These are phyloP conservation scores for Daldinia concentrica DNA, from an alignment of 495 filamentous ascomycete species.

Conservation along the genomic window DNA sequence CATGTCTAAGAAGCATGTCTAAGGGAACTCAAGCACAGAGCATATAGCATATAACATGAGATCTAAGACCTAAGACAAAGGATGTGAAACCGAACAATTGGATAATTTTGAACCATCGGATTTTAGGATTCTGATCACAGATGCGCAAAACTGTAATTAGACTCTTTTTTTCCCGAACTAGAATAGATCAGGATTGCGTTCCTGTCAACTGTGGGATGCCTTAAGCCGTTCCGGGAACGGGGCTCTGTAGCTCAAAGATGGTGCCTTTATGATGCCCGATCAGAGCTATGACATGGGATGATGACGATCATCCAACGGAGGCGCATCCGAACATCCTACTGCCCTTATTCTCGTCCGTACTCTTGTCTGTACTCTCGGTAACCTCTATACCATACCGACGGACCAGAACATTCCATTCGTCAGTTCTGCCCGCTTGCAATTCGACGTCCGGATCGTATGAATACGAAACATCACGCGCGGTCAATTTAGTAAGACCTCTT, in stretches of 20 bases:
- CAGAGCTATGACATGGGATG: constrained; percentile 26
- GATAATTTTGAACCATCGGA: constrained; percentile 22
- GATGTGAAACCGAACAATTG: constrained; percentile 19
- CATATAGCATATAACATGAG: not conserved
- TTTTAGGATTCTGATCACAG: constrained; percentile 22
- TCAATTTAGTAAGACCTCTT: constrained; percentile 22
- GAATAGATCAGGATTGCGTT: constrained; percentile 1
- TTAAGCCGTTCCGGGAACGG: constrained; percentile 28
- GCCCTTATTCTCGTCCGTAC: too few species aligned
- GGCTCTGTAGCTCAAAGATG: constrained; percentile 18
- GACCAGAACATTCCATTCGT: constrained; percentile 17
- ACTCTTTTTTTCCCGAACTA: constrained; percentile 9
- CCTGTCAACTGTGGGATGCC: constrained; percentile 5
- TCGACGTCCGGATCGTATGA: constrained; percentile 20
- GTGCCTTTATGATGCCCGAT: constrained; percentile 39
- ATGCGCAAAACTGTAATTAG: constrained; percentile 1
- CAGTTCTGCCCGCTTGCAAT: constrained; percentile 20
- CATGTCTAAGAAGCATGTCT: constrained; percentile 10
- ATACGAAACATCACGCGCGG: constrained; percentile 29
- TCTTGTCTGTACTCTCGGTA: not conserved
- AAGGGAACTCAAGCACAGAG: not conserved
- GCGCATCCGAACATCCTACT: constrained; percentile 18
- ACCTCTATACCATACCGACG: not conserved
- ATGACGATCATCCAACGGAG: constrained; percentile 36
- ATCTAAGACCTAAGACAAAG: constrained; percentile 4